Evolutionary conservation across 495 filamentous ascomycete genomes (phyloP).

Genomic region (Poronia punctata): DNA sequence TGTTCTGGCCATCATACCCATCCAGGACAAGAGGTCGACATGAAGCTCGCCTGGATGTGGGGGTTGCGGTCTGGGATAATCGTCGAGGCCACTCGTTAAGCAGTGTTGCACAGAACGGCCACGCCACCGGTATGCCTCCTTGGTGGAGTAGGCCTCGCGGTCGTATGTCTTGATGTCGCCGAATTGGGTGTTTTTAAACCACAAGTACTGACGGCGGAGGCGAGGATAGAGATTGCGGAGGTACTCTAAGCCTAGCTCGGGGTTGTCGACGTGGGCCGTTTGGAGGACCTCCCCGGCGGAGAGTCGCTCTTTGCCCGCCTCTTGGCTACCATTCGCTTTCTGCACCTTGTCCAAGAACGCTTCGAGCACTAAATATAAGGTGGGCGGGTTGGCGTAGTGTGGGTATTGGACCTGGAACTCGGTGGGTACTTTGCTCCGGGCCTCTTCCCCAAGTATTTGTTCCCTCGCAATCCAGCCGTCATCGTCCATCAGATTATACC

Average conservation of each 20-base stretch:
- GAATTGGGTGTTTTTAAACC: slow-evolving; percentile 87
- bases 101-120: slow-evolving; percentile 82
- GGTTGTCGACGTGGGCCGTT: slow-evolving; percentile 57
- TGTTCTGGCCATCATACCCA: slow-evolving; percentile 85
- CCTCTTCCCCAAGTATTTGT: slow-evolving; percentile 91
- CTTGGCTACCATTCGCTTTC: slow-evolving; percentile 33
- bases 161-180: slow-evolving; percentile 91
- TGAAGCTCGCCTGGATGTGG: slow-evolving; percentile 98
- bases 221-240: slow-evolving; percentile 83
- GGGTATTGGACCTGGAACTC: slow-evolving; percentile 97
- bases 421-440: slow-evolving; percentile 87
- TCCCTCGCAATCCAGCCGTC: slow-evolving; percentile 97
- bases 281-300: slow-evolving; percentile 33
- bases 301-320: slow-evolving; percentile 24
- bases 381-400: slow-evolving; percentile 98
- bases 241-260: slow-evolving; percentile 62
- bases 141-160: slow-evolving; percentile 73
- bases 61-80: slow-evolving; percentile 90
- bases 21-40: slow-evolving; percentile 90
- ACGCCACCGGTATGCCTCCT: slow-evolving; percentile 93
- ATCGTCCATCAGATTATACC: slow-evolving; percentile 93
- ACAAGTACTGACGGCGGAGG: slow-evolving; percentile 82
- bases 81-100: slow-evolving; percentile 87
- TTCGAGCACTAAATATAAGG: slow-evolving; percentile 83
- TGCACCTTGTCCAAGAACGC: slow-evolving; percentile 68